Percentiles rank a stretch among this genome's conserved stretches.
Evolutionary conservation across 495 filamentous ascomycete species (phyloP).

Genomic region (Aspergillus baeticus): DNA sequence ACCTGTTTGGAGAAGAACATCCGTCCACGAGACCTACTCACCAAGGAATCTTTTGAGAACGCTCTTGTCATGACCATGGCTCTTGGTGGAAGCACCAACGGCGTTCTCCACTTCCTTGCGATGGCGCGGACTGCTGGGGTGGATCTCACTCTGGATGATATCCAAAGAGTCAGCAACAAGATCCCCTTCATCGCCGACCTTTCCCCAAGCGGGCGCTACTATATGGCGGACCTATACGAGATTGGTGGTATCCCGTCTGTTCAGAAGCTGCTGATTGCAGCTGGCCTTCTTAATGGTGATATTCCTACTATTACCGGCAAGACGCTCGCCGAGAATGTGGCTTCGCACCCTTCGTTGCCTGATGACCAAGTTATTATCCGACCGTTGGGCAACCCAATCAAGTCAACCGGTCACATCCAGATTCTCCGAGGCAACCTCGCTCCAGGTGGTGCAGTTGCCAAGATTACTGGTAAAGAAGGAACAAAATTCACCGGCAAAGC

Average conservation of each 20-base stretch:
- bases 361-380: slow-evolving; percentile 85
- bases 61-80: slow-evolving; percentile 92
- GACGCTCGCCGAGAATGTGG: slow-evolving; percentile 86
- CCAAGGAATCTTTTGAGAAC: slow-evolving; percentile 85
- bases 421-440: slow-evolving; percentile 89
- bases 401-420: slow-evolving; percentile 82
- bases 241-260: slow-evolving; percentile 90
- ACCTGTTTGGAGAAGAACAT: slow-evolving; percentile 87
- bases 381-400: slow-evolving; percentile 79
- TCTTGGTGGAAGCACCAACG: slow-evolving; percentile 87
- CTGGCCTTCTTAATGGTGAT: slow-evolving; percentile 75
- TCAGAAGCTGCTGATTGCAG: slow-evolving; percentile 86
- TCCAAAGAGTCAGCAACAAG: slow-evolving; percentile 84
- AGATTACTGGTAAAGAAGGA: slow-evolving; percentile 98
- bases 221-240: slow-evolving; percentile 94
- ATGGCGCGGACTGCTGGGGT: slow-evolving; percentile 92
- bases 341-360: slow-evolving; percentile 73
- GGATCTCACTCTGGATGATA: slow-evolving; percentile 78
- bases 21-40: slow-evolving; percentile 78
- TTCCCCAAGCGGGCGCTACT: slow-evolving; percentile 81
- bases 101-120: slow-evolving; percentile 89
- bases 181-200: slow-evolving; percentile 94
- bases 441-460: slow-evolving; percentile 89
- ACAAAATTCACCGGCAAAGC: slow-evolving; percentile 77
- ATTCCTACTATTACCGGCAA: slow-evolving; percentile 91